Base-by-base conservation (phyloP, 2,329 filamentous ascomycete genomes). In the Proliferodiscus dingleyae region DNA sequence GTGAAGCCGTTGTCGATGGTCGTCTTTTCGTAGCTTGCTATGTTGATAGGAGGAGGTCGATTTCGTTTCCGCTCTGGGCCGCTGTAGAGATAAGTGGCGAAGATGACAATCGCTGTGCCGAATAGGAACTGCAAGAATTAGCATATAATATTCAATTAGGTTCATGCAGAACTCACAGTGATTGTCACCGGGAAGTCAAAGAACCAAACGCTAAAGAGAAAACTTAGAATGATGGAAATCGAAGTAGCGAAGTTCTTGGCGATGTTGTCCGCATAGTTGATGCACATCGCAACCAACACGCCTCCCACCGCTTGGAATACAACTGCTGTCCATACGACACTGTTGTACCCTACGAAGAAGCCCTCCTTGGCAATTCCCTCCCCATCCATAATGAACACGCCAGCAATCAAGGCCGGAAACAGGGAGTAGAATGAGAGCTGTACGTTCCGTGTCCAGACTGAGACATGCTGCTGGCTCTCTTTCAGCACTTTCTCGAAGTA, bases 331-430 rank as follows among this genome's bases (percentile, higher is more conserved):
- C 90, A 96, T 3, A 97, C 91, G 16, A 91, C 75, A 74, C 80
- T 85, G 64, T 95, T 96, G 68, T 97, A 98, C 2, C 93, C 93
- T 46, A 87, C 85, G 57, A 98, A 97, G 67, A 97, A 95, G 10
- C 93, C 93, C 51, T 87, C 81, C 64, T 85, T 80, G 21, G 83
- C 77, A 53, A 98, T 89, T 32, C 86, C 83, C 50, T 83, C 80
- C 21, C 91, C 93, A 56, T 98, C 93, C 53, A 89, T 87, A 68
- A 87, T 87, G 2, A 94, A 69, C 5, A 97, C 84, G 1, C 91
- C 93, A 42, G 95, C 75, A 46, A 97, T 81, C 0, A 96, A 73
- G 1, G 90, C 87, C 0, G 91, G 89, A 58, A 96, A 91, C 1
- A 97, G 73, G 1, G 90, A 95, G 70, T 95, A 98, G 62, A 96